Conservation (phyloP, 108 stramenopile genomes). For the Fragilaria crotonensis region DNA sequence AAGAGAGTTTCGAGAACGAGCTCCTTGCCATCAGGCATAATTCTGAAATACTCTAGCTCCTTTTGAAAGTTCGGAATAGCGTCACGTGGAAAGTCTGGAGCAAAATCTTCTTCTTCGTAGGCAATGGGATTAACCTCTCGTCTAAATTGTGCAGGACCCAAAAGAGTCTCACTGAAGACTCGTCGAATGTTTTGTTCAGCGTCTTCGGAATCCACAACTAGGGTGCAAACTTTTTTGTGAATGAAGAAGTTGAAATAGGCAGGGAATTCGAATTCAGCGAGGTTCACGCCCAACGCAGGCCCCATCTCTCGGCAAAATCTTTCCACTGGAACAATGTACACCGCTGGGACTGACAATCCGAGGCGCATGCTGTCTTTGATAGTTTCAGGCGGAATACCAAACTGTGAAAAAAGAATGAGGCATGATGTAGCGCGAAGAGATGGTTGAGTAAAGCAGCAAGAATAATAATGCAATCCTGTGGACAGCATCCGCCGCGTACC, state of each 20-base stretch:
- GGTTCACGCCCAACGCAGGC: conserved; percentile 84
- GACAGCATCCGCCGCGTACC: conserved; percentile 20
- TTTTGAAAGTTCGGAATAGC: conserved; percentile 84
- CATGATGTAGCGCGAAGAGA: background rate
- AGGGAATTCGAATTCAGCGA: conserved; percentile 93
- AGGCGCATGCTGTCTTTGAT: conserved; percentile 93
- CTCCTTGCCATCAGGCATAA: conserved; percentile 79
- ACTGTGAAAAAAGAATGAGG: conserved; percentile 24
- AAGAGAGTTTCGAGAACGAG: conserved; percentile 71
- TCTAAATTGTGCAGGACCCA: conserved; percentile 78
- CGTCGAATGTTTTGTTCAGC: conserved; percentile 77
- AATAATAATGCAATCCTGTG: background rate
- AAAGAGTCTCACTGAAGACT: conserved; percentile 79
- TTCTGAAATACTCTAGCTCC: conserved; percentile 84
- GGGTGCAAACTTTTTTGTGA: conserved; percentile 67
- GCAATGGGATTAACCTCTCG: conserved; percentile 36
- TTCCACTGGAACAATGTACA: conserved; percentile 90
- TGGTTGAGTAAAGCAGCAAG: background rate
- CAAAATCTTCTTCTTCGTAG: conserved; percentile 76
- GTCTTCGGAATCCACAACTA: conserved; percentile 76
- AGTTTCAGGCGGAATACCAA: conserved; percentile 93
- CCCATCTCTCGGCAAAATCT: conserved; percentile 90
- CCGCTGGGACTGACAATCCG: conserved; percentile 72
- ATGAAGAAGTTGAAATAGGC: conserved; percentile 95
- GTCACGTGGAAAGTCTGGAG: conserved; percentile 65